Evolutionary conservation across 805 yeast species (phyloP), one percentile per base, ranked within the genome.

Genomic region (Schwanniomyces polymorphus): DNA sequence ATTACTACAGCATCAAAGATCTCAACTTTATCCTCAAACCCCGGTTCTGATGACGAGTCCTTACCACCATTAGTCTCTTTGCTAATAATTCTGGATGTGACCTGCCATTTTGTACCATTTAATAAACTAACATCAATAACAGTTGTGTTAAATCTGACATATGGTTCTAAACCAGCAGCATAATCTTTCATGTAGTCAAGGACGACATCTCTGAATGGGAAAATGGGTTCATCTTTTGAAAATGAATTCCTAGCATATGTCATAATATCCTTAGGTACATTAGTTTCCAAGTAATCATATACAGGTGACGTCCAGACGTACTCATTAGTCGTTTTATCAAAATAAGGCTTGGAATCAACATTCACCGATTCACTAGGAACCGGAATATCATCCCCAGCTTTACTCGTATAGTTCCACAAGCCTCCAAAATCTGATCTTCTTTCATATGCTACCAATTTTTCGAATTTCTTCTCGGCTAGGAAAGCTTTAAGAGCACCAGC

Each of bases 251-350:
- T 42, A n/a, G 46, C 47, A 42, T 51, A 87, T 43, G 80, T 82
- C 94, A 88, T 88, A 42, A 86, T 61, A 26, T 71, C 72, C 44
- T 74, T 75, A 26, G 85, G 84, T 18, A 86, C 79, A 59, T 86
- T 86, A 9, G 92, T 85, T 59, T 83, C 88, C 42, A 86, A 64
- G 40, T 68, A 62, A 41, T 82, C 79, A 61, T 86, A 86, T 52
- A 84, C 79, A 1, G 89, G 70, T 56, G 48, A 68, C 12, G 56
- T 45, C 51, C 55, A 74, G 51, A 68, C 54, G 37, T 50, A 57
- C 18, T 48, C 43, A 8, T 45, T 44, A 2, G 48, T 42, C 34
- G 46, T 50, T 9, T 46, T 34, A 26, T 43, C 47, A 35, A 28
- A 28, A 7, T 38, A 7, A 7, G 63, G 57, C 42, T 50, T 47